Conservation (phyloP, 257 asterid species). For the Coffea eugenioides region DNA sequence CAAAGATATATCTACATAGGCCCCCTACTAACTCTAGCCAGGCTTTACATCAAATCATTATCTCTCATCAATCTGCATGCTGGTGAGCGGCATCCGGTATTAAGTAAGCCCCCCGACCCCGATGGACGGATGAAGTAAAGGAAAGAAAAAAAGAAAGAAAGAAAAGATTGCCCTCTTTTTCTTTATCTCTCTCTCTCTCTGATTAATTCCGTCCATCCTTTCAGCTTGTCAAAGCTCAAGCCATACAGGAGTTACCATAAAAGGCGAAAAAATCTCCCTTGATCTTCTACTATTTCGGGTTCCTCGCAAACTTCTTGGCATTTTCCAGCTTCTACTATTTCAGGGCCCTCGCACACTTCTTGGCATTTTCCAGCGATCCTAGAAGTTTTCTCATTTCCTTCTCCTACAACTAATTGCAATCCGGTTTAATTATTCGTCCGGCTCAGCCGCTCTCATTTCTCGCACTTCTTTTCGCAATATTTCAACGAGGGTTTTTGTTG, state of each 20-base stretch:
- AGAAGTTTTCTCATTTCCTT: not conserved
- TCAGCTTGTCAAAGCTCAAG: conserved; percentile 22
- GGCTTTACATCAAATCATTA: conserved; percentile 67
- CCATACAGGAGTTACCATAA: conserved; percentile 34
- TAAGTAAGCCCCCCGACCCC: not conserved
- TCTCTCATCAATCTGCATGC: conserved; percentile 35
- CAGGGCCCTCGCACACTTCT: not conserved
- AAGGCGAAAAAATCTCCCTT: conserved; percentile 36
- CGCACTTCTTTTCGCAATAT: too few species aligned
- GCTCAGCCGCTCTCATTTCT: not conserved
- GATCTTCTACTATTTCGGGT: conserved; percentile 28
- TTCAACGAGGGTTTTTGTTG: not conserved
- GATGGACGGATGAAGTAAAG: not conserved
- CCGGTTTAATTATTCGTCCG: not conserved
- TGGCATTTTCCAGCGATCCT: not conserved
- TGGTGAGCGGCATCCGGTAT: not conserved
- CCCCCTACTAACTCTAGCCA: conserved; percentile 14
- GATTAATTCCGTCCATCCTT: not conserved
- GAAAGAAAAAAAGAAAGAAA: not conserved
- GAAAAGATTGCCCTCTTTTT: not conserved
- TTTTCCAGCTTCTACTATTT: not conserved
- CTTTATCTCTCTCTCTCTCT: not conserved
- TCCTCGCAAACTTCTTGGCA: not conserved
- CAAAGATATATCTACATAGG: too few species aligned
- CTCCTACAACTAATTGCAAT: too few species aligned